Percentiles rank a stretch among this genome's conserved stretches.
Evolutionary conservation across 2,329 filamentous ascomycete species (phyloP).

Genomic region (Aureobasidium melanogenum): DNA sequence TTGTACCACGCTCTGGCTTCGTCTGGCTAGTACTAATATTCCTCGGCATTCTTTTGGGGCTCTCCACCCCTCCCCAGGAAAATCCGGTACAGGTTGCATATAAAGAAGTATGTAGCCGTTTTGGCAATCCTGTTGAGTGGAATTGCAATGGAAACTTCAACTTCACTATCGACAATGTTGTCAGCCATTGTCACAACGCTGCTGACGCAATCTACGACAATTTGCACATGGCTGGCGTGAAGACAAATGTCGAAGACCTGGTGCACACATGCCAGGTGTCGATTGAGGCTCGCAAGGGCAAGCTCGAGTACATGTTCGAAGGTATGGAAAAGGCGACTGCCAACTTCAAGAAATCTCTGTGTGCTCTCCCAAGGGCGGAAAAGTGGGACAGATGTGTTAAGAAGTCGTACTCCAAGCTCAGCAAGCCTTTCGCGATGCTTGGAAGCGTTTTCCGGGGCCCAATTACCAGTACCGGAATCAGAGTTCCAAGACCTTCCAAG

Average conservation of each 20-base stretch:
- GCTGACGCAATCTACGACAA: background rate
- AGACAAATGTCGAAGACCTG: background rate
- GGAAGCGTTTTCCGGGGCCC: background rate
- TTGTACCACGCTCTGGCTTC: background rate
- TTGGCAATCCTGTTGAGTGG: background rate
- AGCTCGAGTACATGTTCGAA: background rate
- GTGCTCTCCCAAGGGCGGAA: background rate
- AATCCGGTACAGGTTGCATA: background rate
- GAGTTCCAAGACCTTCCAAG: background rate
- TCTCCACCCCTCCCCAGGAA: background rate
- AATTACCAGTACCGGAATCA: background rate
- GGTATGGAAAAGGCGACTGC: background rate
- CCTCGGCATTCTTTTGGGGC: background rate
- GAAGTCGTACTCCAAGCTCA: background rate
- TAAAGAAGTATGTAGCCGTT: background rate
- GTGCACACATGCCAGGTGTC: background rate
- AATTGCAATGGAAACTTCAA: background rate
- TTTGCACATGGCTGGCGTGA: background rate
- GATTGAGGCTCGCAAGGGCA: background rate
- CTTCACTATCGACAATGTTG: background rate
- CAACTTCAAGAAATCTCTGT: background rate
- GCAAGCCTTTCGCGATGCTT: background rate
- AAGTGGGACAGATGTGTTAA: background rate
- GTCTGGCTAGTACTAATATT: background rate
- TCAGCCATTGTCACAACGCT: background rate